These are phyloP conservation scores for Arthroderma uncinatum DNA, from an alignment of 2,329 filamentous ascomycete species.

Conservation along the genomic window DNA sequence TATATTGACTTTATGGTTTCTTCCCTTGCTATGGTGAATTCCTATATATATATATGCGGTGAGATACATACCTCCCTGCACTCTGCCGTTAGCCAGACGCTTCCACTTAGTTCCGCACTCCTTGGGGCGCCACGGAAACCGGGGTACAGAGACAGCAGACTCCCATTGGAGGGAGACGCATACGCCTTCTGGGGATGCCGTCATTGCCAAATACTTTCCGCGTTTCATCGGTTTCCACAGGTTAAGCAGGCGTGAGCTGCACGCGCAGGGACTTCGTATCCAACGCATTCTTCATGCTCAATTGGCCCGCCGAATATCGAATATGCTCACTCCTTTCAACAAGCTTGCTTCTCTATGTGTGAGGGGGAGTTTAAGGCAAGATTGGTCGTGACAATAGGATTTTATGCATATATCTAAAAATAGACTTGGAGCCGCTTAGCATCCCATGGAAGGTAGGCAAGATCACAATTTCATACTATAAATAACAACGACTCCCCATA, in stretches of 20 bases:
- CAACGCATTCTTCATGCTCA: not conserved
- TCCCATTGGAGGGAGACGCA: not conserved
- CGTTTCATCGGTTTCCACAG: constrained; percentile 3
- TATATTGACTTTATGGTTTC: not conserved
- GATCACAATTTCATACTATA: not conserved
- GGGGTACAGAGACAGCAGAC: not conserved
- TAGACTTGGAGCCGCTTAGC: not conserved
- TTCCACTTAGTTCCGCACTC: not conserved
- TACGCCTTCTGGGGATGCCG: not conserved
- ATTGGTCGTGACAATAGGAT: not conserved
- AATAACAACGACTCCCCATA: not conserved
- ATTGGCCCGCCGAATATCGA: not conserved
- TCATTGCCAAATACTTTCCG: not conserved
- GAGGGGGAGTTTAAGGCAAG: not conserved
- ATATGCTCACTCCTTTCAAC: not conserved
- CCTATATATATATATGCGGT: not conserved
- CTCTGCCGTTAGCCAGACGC: not conserved
- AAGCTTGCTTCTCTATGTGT: not conserved
- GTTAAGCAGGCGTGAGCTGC: not conserved
- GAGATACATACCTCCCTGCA: not conserved
- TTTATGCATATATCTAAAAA: constrained; percentile 5
- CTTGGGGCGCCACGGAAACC: not conserved
- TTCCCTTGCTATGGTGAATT: not conserved
- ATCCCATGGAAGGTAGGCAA: not conserved
- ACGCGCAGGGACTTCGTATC: not conserved